Percentiles rank a stretch among this genome's conserved stretches.
These are phyloP conservation scores for Conringia planisiliqua DNA, from an alignment of 345 rosid genomes.

Conservation along the genomic window DNA sequence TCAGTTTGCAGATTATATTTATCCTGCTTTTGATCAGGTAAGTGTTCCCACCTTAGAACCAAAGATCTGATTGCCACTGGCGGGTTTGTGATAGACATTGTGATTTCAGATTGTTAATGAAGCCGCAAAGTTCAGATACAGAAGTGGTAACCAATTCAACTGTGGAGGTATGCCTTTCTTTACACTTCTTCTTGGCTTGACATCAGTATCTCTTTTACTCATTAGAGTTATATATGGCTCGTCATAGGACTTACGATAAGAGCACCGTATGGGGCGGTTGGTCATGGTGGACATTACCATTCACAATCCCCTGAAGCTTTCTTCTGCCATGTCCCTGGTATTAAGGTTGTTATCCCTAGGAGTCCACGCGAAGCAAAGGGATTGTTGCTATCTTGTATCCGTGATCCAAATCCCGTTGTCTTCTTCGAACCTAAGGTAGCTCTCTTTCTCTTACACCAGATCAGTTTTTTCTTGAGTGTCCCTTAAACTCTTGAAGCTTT, in stretches of 20 bases:
- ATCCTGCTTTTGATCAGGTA: conserved; percentile 97
- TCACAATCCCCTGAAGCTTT: conserved; percentile 96
- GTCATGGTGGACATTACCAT: conserved; percentile 93
- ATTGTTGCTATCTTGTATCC: conserved; percentile 65
- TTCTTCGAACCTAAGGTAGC: conserved; percentile 91
- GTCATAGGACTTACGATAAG: conserved; percentile 73
- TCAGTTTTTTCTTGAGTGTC: neutral
- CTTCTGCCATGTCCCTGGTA: conserved; percentile 94
- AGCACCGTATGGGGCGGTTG: conserved; percentile 85
- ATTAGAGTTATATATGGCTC: neutral
- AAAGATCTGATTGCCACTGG: neutral
- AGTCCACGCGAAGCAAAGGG: conserved; percentile 92
- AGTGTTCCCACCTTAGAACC: neutral
- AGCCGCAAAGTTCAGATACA: conserved; percentile 93
- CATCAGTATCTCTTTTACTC: conserved; percentile 2
- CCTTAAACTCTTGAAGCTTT: neutral
- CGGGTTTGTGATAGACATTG: conserved; percentile 6
- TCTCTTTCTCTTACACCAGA: neutral
- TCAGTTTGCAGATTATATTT: conserved; percentile 92
- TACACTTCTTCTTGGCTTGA: neutral
- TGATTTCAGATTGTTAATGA: conserved; percentile 77
- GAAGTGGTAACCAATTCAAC: conserved; percentile 89
- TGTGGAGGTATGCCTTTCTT: conserved; percentile 64
- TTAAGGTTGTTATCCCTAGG: conserved; percentile 93
- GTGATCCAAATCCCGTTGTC: conserved; percentile 81